Conservation (phyloP, 164 flowering plant genomes). For the Saururus chinensis region DNA sequence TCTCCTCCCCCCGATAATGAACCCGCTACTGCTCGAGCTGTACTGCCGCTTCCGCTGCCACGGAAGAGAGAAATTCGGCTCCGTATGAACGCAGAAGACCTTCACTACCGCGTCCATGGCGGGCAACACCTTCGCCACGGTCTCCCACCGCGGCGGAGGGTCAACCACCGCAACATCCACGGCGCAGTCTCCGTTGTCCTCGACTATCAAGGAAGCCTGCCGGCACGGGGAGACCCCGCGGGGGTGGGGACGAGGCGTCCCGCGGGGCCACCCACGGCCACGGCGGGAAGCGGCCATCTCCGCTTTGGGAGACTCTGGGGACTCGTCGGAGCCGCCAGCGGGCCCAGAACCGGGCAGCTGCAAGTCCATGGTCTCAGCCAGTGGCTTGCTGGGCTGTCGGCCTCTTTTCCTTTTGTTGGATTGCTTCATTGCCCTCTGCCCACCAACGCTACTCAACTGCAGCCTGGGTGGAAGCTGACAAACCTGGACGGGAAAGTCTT, state of each 20-base stretch:
- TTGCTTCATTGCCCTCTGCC: no score
- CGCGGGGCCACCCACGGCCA: slow-evolving; percentile 42
- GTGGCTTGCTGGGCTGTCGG: slow-evolving; percentile 7
- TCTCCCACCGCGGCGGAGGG: slow-evolving; percentile 12
- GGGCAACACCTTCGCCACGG: slow-evolving; percentile 43
- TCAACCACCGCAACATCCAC: neutral
- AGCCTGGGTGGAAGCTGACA: neutral
- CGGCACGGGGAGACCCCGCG: slow-evolving; percentile 2
- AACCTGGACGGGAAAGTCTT: neutral
- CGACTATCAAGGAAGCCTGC: slow-evolving; percentile 5
- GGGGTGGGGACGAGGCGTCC: slow-evolving; percentile 3
- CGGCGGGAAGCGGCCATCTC: slow-evolving; percentile 15
- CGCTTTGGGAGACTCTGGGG: slow-evolving; percentile 8
- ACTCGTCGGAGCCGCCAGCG: slow-evolving; percentile 12
- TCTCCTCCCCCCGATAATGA: slow-evolving; percentile 68
- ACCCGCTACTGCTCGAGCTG: slow-evolving; percentile 91
- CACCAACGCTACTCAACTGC: no score
- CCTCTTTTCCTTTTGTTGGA: slow-evolving; percentile 13
- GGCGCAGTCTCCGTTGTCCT: slow-evolving; percentile 12
- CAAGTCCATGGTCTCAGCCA: slow-evolving; percentile 11
- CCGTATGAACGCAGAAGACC: slow-evolving; percentile 94
- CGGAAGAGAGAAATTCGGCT: slow-evolving; percentile 93
- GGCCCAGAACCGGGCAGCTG: slow-evolving; percentile 4
- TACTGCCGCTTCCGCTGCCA: slow-evolving; percentile 97
- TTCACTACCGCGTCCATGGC: slow-evolving; percentile 95